A percentile compares a stretch with the other conserved stretches of the same genome.
These are phyloP conservation scores for Vaccinium myrtillus DNA, from an alignment of 148 eudicot species.

Conservation along the genomic window DNA sequence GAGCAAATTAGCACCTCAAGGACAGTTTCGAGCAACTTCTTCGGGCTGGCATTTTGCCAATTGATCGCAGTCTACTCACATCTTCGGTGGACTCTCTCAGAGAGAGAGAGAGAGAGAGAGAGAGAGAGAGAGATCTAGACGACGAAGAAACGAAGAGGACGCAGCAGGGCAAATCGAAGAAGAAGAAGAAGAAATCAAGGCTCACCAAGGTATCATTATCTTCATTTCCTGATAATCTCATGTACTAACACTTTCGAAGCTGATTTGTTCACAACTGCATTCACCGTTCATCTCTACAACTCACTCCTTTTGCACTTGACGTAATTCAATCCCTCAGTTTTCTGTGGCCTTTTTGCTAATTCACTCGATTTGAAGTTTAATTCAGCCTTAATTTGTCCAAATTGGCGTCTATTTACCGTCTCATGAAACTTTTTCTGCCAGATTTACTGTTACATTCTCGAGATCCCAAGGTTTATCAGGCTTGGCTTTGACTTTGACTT, in stretches of 20 bases:
- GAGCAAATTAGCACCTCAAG: no score
- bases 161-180: background rate
- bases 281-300: background rate
- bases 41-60: no score
- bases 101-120: no score
- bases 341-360: background rate
- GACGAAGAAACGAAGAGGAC: no score
- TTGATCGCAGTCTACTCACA: no score
- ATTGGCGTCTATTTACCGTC: background rate
- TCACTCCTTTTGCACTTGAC: background rate
- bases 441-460: background rate
- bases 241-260: background rate
- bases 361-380: background rate
- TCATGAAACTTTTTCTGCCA: background rate
- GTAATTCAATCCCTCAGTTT: background rate
- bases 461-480: slow-evolving; percentile 11
- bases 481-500: background rate
- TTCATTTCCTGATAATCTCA: background rate
- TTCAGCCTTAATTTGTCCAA: slow-evolving; percentile 7
- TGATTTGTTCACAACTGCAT: background rate
- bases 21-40: no score
- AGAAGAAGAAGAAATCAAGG: no score
- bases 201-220: background rate
- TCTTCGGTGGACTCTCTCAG: no score
- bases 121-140: no score